phyloP scores from a whole-genome alignment of 176 grass and related monocot genomes.

The Miscanthus lutarioriparius region DNA sequence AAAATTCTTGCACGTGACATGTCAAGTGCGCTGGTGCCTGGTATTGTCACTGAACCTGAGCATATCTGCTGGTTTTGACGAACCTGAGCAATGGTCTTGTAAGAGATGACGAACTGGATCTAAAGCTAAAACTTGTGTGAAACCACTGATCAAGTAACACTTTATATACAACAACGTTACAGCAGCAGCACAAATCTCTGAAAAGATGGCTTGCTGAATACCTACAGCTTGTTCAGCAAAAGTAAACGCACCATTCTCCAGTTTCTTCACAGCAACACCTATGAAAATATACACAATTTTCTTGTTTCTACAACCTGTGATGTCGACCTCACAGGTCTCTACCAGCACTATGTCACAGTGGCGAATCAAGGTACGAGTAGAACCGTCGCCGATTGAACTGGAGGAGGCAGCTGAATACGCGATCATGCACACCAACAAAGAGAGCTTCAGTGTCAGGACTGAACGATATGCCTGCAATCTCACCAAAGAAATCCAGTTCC shows the following conservation, averaged over 20 bases:
- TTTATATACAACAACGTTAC: conserved; percentile 1
- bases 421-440: conserved; percentile 70
- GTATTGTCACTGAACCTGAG: background rate
- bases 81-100: background rate
- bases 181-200: background rate
- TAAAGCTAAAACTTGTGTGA: background rate
- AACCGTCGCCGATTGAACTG: conserved; percentile 53
- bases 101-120: background rate
- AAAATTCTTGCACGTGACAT: background rate
- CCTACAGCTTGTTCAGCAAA: conserved; percentile 8
- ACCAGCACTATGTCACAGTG: conserved; percentile 33
- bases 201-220: background rate
- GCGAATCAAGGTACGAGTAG: conserved; percentile 64
- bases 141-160: background rate
- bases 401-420: conserved; percentile 62
- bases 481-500: conserved; percentile 82
- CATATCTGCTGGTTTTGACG: background rate
- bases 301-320: background rate
- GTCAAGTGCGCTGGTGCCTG: background rate
- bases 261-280: conserved; percentile 15
- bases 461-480: conserved; percentile 73
- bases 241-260: background rate
- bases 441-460: conserved; percentile 76
- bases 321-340: background rate
- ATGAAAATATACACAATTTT: conserved; percentile 10